Evolutionary conservation across 202 grass and related monocot genomes (phyloP).

Genomic region (Setaria italica): DNA sequence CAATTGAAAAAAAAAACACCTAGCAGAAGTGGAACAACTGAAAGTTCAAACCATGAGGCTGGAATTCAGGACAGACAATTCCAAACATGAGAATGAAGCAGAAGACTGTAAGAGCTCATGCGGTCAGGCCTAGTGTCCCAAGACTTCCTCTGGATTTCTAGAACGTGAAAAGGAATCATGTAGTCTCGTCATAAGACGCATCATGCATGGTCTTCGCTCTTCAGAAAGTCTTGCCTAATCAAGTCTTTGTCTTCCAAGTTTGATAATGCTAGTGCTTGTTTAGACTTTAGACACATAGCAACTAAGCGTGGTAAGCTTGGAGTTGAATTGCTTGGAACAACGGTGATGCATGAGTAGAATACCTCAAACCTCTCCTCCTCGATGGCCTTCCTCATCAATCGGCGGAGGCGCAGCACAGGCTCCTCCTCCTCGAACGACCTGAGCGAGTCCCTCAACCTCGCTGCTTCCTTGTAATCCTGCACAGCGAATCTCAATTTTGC

Average conservation of each 20-base stretch:
- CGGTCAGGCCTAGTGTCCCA: background rate
- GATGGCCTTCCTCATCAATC: constrained; percentile 64
- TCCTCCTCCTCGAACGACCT: constrained; percentile 85
- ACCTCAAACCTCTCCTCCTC: constrained; percentile 87
- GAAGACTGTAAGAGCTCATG: constrained; percentile 8
- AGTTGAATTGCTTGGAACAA: constrained; percentile 10
- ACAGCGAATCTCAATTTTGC: constrained; percentile 18
- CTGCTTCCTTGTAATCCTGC: constrained; percentile 93
- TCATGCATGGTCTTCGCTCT: background rate
- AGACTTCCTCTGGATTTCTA: background rate
- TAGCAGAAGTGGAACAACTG: background rate
- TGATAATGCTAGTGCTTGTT: constrained; percentile 1
- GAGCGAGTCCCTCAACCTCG: constrained; percentile 83
- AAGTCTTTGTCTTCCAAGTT: background rate
- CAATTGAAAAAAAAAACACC: background rate
- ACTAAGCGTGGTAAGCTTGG: background rate
- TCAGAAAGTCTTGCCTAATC: background rate
- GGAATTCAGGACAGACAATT: constrained; percentile 16
- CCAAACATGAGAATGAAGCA: background rate
- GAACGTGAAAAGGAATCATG: background rate
- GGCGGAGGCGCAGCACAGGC: constrained; percentile 67
- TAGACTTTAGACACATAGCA: background rate
- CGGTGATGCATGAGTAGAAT: constrained; percentile 8
- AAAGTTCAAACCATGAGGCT: constrained; percentile 28
- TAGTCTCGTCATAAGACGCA: constrained; percentile 15